These are phyloP conservation scores for Colletotrichum abscissum DNA, from an alignment of 2,329 filamentous ascomycete species.

Conservation along the genomic window DNA sequence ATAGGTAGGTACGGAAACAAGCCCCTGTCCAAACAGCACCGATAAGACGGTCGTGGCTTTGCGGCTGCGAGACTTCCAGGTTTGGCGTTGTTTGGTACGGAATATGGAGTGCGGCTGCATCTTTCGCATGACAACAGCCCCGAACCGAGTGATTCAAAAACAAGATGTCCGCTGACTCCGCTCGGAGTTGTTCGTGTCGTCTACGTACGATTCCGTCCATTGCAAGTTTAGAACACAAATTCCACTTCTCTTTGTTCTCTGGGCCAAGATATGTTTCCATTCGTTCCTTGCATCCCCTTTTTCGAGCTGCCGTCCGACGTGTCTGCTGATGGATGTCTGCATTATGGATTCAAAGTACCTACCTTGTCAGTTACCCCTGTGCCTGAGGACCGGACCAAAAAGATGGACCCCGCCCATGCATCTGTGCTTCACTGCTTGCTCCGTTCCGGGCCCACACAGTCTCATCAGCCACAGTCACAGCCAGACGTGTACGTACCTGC, in stretches of 20 bases:
- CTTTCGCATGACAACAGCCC: constrained; percentile 27
- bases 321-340: not conserved
- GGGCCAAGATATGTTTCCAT: not conserved
- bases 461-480: constrained; percentile 16
- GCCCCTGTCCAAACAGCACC: constrained; percentile 27
- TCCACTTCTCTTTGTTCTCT: not conserved
- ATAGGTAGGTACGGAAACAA: constrained; percentile 21
- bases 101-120: not conserved
- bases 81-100: constrained; percentile 4
- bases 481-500: not conserved
- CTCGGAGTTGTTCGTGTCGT: not conserved
- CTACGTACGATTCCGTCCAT: not conserved
- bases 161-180: not conserved
- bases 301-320: not conserved
- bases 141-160: not conserved
- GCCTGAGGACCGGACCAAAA: not conserved
- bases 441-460: constrained; percentile 20
- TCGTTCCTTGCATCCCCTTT: not conserved
- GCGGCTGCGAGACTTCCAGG: not conserved
- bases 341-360: not conserved
- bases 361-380: not conserved
- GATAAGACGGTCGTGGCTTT: constrained; percentile 22
- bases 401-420: not conserved
- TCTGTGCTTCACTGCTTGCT: not conserved
- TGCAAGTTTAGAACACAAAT: not conserved